Base-by-base conservation (phyloP, 179 eudicot genomes). In the Vitellaria paradoxa region DNA sequence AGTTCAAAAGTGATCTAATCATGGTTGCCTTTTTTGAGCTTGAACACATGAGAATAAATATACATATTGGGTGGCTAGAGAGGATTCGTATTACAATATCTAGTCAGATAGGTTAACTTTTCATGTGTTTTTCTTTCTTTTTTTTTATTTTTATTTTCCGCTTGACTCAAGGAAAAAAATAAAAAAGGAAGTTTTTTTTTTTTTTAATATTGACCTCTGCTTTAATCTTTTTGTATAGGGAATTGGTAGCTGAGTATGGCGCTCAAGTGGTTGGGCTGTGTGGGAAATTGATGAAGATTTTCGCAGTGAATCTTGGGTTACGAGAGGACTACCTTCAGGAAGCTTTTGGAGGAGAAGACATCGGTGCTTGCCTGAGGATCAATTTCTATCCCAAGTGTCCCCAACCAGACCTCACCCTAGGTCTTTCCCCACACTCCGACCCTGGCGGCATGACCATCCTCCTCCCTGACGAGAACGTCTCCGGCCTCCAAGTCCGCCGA, bases 281-380 rank as follows among this genome's bases (percentile, higher is more conserved):
- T 74, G 65, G 70, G 3, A 55, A 67, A n/a, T 62, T 80, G 74
- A 62, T 80, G 69, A 75, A 75, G 52, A 49, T 75, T 17, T 80
- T 80, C 0, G 69, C 82, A 9, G n/a, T 69, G 21, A 80, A 80
- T 50, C 75, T 80, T 3, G 82, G 82, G 13, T 75, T 75, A 37
- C 52, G 21, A 26, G 82, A 80, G 71, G 82, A 75, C 37, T 75
- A 75, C 26, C 79, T 80, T 24, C n/a, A 55, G 6, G 69, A 75
- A 8, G 82, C 75, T 14, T 61, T 80, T 68, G 82, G 82, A 57
- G 82, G 76, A 13, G 77, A 81, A 9, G 64, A 80, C 18, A 15
- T 68, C 26, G 82, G 76, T 49, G 82, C 79, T 47, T 47, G 73
- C 50, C 21, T 79, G 17, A 79, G 82, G 78, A 78, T 67, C 50